These are phyloP conservation scores for Neophaeococcomyces aloes DNA, from an alignment of 2,329 filamentous ascomycete genomes.

Conservation along the genomic window DNA sequence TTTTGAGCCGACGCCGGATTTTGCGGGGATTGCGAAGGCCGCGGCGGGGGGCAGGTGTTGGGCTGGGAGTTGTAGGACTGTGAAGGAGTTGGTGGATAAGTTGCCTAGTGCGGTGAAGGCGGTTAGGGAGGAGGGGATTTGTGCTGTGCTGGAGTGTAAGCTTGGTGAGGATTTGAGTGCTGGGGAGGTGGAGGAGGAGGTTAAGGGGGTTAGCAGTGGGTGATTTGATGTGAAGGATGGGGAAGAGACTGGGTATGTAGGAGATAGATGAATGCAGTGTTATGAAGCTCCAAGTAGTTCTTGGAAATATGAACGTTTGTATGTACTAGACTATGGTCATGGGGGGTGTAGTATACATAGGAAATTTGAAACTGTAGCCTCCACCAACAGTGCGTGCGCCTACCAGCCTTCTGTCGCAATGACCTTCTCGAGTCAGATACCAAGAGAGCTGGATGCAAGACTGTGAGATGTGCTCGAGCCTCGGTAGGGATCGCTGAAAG, in stretches of 20 bases:
- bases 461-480: too few relatives aligned
- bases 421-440: too few relatives aligned
- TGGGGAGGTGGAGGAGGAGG: constrained; percentile 4
- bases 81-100: constrained; percentile 43
- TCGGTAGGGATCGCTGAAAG: too few relatives aligned
- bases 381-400: too few relatives aligned
- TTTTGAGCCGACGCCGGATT: constrained; percentile 56
- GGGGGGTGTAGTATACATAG: too few relatives aligned
- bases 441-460: too few relatives aligned
- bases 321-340: too few relatives aligned
- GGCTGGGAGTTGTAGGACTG: constrained; percentile 49
- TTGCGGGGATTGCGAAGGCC: constrained; percentile 57
- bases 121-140: constrained; percentile 47
- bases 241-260: background rate
- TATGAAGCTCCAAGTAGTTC: too few relatives aligned
- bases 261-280: too few relatives aligned
- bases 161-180: constrained; percentile 4
- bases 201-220: constrained; percentile 2
- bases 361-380: too few relatives aligned
- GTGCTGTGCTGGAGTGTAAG: constrained; percentile 49
- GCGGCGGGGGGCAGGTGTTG: constrained; percentile 51
- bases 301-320: too few relatives aligned
- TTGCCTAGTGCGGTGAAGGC: constrained; percentile 49
- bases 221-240: background rate
- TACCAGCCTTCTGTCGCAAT: too few relatives aligned